Percentiles rank a stretch among this genome's conserved stretches.
These are phyloP conservation scores for Isabelozyma gotoi DNA, from an alignment of 805 yeast genomes.

Conservation along the genomic window DNA sequence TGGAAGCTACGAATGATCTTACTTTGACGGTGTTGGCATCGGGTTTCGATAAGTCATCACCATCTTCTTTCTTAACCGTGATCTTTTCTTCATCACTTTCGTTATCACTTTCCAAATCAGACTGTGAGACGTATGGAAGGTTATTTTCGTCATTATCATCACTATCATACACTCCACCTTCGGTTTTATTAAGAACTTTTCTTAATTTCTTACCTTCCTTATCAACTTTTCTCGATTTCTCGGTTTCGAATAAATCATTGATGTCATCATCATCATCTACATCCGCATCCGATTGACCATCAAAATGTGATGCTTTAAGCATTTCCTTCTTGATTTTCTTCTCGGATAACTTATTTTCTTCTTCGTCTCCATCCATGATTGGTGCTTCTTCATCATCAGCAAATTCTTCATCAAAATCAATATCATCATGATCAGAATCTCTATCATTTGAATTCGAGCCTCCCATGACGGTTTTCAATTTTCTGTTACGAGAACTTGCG, in stretches of 20 bases:
- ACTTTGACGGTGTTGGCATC: slow-evolving; percentile 4
- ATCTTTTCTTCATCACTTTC: slow-evolving; percentile 50
- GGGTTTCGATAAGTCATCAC: slow-evolving; percentile 16
- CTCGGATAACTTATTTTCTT: slow-evolving; percentile 89
- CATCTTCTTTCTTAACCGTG: slow-evolving; percentile 31
- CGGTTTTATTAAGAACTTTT: slow-evolving; percentile 80
- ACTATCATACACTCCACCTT: slow-evolving; percentile 84
- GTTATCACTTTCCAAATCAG: slow-evolving; percentile 60
- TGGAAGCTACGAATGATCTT: slow-evolving; percentile 21
- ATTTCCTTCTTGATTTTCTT: slow-evolving; percentile 79
- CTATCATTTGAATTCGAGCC: slow-evolving; percentile 44
- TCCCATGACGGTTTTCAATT: slow-evolving; percentile 45
- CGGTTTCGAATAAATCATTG: slow-evolving; percentile 70
- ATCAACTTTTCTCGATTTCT: slow-evolving; percentile 66
- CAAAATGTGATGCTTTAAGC: slow-evolving; percentile 76
- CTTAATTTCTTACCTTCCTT: slow-evolving; percentile 87
- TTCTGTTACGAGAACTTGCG: slow-evolving; percentile 10
- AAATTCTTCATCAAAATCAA: slow-evolving; percentile 95
- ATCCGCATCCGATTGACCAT: slow-evolving; percentile 56
- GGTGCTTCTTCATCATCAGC: slow-evolving; percentile 99
- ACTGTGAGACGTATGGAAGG: slow-evolving; percentile 70
- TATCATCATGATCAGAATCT: slow-evolving; percentile 84
- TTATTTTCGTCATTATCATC: slow-evolving; percentile 63
- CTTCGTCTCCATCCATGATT: slow-evolving; percentile 92
- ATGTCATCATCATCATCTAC: slow-evolving; percentile 64